Percentiles rank a stretch among this genome's conserved stretches.
phyloP scores from a whole-genome alignment of 257 asterid species.

The Lycium barbarum region DNA sequence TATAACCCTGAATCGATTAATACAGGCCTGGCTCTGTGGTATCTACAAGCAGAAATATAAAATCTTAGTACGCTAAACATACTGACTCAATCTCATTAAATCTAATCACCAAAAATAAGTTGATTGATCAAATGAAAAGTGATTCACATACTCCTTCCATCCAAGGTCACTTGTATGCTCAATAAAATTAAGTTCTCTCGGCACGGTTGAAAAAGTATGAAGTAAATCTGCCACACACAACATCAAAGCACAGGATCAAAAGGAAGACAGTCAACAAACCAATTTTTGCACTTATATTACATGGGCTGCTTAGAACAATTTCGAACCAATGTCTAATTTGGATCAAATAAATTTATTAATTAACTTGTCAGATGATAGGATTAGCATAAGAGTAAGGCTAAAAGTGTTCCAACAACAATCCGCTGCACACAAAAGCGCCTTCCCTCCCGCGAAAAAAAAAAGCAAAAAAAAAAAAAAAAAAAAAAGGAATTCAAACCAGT shows the following conservation, averaged over 20 bases:
- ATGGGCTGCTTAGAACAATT: background rate
- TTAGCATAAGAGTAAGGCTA: background rate
- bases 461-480: background rate
- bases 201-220: slow-evolving; percentile 62
- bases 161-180: slow-evolving; percentile 82
- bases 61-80: slow-evolving; percentile 24
- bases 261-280: background rate
- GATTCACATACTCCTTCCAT: slow-evolving; percentile 70
- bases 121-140: slow-evolving; percentile 27
- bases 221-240: slow-evolving; percentile 59
- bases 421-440: background rate
- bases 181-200: slow-evolving; percentile 74
- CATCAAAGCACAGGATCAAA: background rate
- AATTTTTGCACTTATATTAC: background rate
- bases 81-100: background rate
- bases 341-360: background rate
- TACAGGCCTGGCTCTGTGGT: slow-evolving; percentile 74
- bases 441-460: background rate
- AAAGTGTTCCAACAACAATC: background rate
- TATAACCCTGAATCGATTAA: slow-evolving; percentile 81
- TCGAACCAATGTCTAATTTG: background rate
- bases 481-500: background rate
- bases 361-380: background rate
- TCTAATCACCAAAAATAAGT: background rate
- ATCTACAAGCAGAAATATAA: slow-evolving; percentile 42